These are phyloP conservation scores for Hirsutella minnesotensis DNA, from an alignment of 2,329 filamentous ascomycete species.

Conservation along the genomic window DNA sequence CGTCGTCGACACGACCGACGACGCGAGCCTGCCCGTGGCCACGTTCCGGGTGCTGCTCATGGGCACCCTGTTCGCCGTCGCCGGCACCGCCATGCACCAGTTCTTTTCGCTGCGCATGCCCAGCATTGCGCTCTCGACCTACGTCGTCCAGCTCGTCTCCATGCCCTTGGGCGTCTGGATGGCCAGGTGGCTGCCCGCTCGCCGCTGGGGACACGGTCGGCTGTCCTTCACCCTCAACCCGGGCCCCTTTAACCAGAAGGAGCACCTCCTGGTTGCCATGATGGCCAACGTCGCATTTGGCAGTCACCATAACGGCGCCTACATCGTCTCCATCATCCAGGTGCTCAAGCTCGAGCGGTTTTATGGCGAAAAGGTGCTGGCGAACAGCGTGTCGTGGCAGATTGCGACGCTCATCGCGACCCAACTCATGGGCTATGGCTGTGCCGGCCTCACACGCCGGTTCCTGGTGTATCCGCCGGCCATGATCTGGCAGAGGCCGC, in stretches of 20 bases:
- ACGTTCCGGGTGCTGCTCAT: slow-evolving; percentile 28
- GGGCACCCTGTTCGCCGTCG: slow-evolving; percentile 22
- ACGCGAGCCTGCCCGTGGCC: slow-evolving; percentile 24
- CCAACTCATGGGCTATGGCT: slow-evolving; percentile 39
- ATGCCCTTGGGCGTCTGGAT: slow-evolving; percentile 24
- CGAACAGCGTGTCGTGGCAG: slow-evolving; percentile 29
- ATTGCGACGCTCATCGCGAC: slow-evolving; percentile 32
- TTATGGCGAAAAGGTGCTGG: slow-evolving; percentile 26
- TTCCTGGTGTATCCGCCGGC: slow-evolving; percentile 36
- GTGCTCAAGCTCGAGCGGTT: slow-evolving; percentile 30
- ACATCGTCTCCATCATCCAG: slow-evolving; percentile 33
- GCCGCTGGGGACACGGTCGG: background rate
- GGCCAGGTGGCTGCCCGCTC: slow-evolving; percentile 11
- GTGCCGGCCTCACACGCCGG: slow-evolving; percentile 32
- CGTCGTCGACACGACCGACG: slow-evolving; percentile 31
- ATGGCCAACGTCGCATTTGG: slow-evolving; percentile 40
- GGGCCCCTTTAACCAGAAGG: slow-evolving; percentile 39
- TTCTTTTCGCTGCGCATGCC: slow-evolving; percentile 30
- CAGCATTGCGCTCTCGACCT: slow-evolving; percentile 24
- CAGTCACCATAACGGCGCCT: slow-evolving; percentile 20
- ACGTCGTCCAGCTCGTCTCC: slow-evolving; percentile 27
- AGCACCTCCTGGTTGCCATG: slow-evolving; percentile 41
- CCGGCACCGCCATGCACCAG: slow-evolving; percentile 13
- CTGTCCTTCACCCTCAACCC: slow-evolving; percentile 28
- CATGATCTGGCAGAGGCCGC: slow-evolving; percentile 37